Percentiles rank a stretch among this genome's conserved stretches.
These are phyloP conservation scores for Podosphaera fusca DNA, from an alignment of 2,329 filamentous ascomycete species.

Conservation along the genomic window DNA sequence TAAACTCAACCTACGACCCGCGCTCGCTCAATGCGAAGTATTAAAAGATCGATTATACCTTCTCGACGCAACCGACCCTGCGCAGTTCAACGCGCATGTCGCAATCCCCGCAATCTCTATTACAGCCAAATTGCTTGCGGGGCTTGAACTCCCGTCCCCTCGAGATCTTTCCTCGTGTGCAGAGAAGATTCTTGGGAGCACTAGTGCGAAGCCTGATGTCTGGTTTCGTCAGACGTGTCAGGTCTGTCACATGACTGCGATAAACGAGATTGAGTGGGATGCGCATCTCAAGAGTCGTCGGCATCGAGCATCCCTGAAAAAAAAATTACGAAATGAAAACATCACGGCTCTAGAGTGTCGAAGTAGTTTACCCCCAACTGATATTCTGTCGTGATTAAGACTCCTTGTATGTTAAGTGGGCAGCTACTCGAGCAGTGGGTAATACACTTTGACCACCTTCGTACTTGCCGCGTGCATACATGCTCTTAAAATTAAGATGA, in stretches of 20 bases:
- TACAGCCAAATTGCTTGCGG: constrained; percentile 37
- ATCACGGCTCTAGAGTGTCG: not conserved
- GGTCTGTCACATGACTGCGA: constrained; percentile 39
- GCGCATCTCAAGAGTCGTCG: constrained; percentile 22
- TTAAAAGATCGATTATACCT: constrained; percentile 41
- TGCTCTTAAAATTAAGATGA: no score
- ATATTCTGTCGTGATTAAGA: no score
- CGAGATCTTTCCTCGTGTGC: constrained; percentile 35
- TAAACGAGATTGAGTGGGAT: constrained; percentile 30
- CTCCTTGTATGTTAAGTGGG: no score
- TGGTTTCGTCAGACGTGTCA: constrained; percentile 41
- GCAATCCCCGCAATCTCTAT: constrained; percentile 38
- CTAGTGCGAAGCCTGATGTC: constrained; percentile 21
- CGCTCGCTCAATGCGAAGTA: constrained; percentile 30
- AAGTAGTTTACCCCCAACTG: no score
- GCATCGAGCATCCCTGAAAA: constrained; percentile 17
- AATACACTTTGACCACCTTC: no score
- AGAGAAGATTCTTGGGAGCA: constrained; percentile 30
- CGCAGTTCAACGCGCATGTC: constrained; percentile 39
- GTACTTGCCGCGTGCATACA: no score
- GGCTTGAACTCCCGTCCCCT: constrained; percentile 20
- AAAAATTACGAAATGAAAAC: constrained; percentile 6
- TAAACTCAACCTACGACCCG: constrained; percentile 42
- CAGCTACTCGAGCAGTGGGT: no score
- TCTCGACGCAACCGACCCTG: constrained; percentile 53